These are phyloP conservation scores for Talaromyces nanjingensis DNA, from an alignment of 495 filamentous ascomycete genomes.

Conservation along the genomic window DNA sequence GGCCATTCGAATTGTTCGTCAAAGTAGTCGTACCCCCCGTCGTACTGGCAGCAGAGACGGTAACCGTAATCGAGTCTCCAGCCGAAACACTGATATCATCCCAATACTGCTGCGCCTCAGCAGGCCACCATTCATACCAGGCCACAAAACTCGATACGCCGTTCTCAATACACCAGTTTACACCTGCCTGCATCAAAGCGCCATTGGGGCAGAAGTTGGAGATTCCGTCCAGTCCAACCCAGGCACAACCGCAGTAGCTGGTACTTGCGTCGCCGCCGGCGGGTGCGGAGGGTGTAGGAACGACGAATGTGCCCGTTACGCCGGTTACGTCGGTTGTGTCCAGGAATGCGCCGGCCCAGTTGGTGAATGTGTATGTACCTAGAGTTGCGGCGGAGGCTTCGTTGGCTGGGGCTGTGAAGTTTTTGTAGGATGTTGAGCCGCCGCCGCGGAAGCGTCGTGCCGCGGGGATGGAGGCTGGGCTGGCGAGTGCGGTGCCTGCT, in stretches of 20 bases:
- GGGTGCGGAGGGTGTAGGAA: conserved; percentile 44
- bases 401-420: background rate
- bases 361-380: conserved; percentile 2
- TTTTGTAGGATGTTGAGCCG: background rate
- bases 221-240: conserved; percentile 61
- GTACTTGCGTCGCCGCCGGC: conserved; percentile 29
- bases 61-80: conserved; percentile 50
- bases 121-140: conserved; percentile 63
- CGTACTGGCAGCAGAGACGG: conserved; percentile 37
- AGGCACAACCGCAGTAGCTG: conserved; percentile 33
- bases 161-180: conserved; percentile 46
- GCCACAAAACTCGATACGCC: conserved; percentile 38
- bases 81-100: conserved; percentile 39
- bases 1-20: conserved; percentile 47
- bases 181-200: conserved; percentile 55
- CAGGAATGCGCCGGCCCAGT: conserved; percentile 2
- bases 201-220: conserved; percentile 35
- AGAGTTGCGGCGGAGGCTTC: background rate
- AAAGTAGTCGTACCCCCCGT: conserved; percentile 46
- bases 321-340: conserved; percentile 21
- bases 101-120: conserved; percentile 46
- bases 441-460: background rate
- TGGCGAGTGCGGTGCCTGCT: background rate
- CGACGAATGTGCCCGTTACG: conserved; percentile 49
- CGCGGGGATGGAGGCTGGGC: background rate